A percentile compares a stretch with the other conserved stretches of the same genome.
phyloP scores from a whole-genome alignment of 2,329 filamentous ascomycete genomes.

The Fusarium ambrosium region DNA sequence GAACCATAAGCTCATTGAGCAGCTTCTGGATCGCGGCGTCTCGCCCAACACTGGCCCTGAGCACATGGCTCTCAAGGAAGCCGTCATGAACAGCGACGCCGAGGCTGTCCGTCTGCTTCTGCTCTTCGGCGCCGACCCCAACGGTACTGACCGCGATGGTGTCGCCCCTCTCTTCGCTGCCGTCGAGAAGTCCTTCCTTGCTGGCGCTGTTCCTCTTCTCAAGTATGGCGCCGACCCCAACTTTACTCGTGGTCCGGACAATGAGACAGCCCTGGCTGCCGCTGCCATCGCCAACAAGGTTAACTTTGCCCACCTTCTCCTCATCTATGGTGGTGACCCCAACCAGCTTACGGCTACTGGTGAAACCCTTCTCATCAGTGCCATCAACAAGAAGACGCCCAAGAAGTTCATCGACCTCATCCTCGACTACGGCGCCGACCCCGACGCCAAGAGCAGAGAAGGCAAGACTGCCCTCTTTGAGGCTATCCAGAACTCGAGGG shows the following conservation, averaged over 20 bases:
- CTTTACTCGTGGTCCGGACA: constrained; percentile 61
- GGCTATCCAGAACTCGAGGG: constrained; percentile 68
- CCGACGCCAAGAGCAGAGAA: constrained; percentile 70
- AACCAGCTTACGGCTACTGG: constrained; percentile 67
- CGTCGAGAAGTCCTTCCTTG: constrained; percentile 66
- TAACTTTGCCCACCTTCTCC: constrained; percentile 69
- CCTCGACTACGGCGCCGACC: constrained; percentile 70
- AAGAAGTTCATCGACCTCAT: constrained; percentile 69
- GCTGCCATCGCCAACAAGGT: constrained; percentile 66
- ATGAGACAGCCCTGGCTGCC: constrained; percentile 68
- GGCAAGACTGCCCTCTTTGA: constrained; percentile 75
- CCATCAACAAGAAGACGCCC: constrained; percentile 71
- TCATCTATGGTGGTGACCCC: constrained; percentile 72
- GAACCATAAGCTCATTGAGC: constrained; percentile 69
- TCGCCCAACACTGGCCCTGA: constrained; percentile 63
- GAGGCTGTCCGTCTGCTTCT: constrained; percentile 69
- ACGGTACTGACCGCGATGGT: constrained; percentile 62
- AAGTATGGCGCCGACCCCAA: constrained; percentile 75
- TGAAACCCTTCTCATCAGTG: constrained; percentile 71
- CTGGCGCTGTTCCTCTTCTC: constrained; percentile 70
- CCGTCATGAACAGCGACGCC: constrained; percentile 63
- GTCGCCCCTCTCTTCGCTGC: constrained; percentile 65
- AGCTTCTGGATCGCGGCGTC: constrained; percentile 70
- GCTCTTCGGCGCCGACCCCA: constrained; percentile 70
- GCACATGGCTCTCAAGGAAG: constrained; percentile 65